Conservation (phyloP, 2,329 filamentous ascomycete species). For the Fusarium continuum region DNA sequence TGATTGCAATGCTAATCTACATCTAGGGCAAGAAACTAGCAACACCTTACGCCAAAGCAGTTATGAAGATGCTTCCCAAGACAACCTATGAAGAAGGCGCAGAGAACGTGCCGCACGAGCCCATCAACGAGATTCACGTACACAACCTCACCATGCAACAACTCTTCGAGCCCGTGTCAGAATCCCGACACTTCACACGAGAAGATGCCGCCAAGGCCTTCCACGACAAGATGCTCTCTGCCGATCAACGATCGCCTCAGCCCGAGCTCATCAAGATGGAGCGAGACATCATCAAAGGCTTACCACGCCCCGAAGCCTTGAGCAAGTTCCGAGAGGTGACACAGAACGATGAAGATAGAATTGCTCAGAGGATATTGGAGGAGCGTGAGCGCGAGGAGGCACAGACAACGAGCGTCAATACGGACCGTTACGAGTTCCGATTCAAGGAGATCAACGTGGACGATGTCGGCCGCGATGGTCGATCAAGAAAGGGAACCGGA, state of each 20-base stretch:
- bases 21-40: constrained; percentile 79
- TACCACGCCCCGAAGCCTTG: constrained; percentile 49
- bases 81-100: constrained; percentile 64
- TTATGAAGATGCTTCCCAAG: constrained; percentile 82
- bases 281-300: constrained; percentile 54
- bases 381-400: constrained; percentile 51
- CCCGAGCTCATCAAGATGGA: constrained; percentile 68
- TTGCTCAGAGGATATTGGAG: constrained; percentile 48
- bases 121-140: constrained; percentile 72
- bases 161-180: constrained; percentile 70
- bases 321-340: constrained; percentile 54
- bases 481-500: constrained; percentile 61
- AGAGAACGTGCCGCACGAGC: constrained; percentile 62
- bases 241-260: constrained; percentile 69
- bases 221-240: constrained; percentile 66
- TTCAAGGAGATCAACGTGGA: constrained; percentile 68
- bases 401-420: constrained; percentile 56
- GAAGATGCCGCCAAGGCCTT: constrained; percentile 73
- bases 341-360: constrained; percentile 54
- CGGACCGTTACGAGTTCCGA: constrained; percentile 69
- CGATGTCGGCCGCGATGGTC: constrained; percentile 63
- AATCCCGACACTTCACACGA: constrained; percentile 71
- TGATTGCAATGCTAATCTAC: constrained; percentile 36
- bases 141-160: constrained; percentile 70
- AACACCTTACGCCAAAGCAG: constrained; percentile 76